Evolutionary conservation across 495 filamentous ascomycete genomes (phyloP).

Genomic region (Bombardia bombarda): DNA sequence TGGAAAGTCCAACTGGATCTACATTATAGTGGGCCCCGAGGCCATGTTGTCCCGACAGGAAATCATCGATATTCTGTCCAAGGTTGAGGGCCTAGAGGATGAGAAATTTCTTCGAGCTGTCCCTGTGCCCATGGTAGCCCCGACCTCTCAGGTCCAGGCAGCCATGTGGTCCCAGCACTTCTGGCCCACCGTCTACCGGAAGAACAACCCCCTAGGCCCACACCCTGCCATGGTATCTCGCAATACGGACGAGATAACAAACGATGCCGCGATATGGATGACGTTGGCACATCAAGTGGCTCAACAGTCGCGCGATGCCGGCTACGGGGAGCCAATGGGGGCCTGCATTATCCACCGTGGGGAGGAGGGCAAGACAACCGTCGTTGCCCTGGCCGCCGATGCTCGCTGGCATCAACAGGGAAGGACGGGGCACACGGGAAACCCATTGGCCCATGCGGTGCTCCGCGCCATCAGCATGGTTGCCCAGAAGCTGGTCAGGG

Average conservation of each 20-base stretch:
- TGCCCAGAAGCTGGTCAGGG: conserved; percentile 55
- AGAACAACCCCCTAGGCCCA: conserved; percentile 68
- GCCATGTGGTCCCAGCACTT: conserved; percentile 64
- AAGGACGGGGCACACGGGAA: conserved; percentile 43
- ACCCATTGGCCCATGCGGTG: conserved; percentile 72
- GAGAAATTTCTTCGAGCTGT: conserved; percentile 44
- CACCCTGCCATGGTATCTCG: conserved; percentile 55
- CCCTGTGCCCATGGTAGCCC: conserved; percentile 64
- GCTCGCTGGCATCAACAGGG: conserved; percentile 54
- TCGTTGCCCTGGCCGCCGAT: conserved; percentile 73
- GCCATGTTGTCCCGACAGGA: conserved; percentile 30
- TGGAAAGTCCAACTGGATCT: conserved; percentile 38
- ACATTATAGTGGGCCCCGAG: conserved; percentile 39
- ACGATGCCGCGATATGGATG: conserved; percentile 54
- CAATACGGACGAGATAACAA: conserved; percentile 48
- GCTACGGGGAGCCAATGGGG: conserved; percentile 62
- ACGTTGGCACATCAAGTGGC: conserved; percentile 59
- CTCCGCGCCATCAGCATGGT: conserved; percentile 87
- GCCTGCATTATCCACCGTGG: conserved; percentile 74
- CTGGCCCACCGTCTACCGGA: conserved; percentile 87
- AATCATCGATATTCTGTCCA: conserved; percentile 24
- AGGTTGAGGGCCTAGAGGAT: conserved; percentile 31
- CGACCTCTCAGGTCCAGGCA: conserved; percentile 68
- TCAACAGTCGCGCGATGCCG: conserved; percentile 41
- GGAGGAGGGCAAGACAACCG: conserved; percentile 26